These are phyloP conservation scores for Clitopilus passeckerianus DNA, from an alignment of 768 basidiomycete species.

Conservation along the genomic window DNA sequence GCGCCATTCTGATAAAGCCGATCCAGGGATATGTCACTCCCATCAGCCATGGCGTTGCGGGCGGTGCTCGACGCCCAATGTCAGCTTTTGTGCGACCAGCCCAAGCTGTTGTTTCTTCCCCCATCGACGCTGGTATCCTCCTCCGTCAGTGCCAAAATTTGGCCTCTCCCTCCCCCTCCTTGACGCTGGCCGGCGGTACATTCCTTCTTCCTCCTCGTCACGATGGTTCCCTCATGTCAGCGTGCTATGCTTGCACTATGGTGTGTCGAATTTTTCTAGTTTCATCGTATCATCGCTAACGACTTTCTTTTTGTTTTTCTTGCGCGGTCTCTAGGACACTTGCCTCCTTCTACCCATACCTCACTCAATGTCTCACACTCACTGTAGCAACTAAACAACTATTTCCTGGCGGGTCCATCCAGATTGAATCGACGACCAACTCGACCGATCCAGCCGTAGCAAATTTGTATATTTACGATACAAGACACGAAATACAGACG, in stretches of 20 bases:
- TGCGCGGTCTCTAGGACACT: neutral
- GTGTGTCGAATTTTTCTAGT: neutral
- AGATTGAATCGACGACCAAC: neutral
- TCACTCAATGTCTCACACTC: neutral
- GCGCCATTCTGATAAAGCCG: neutral
- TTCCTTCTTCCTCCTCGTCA: neutral
- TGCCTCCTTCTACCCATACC: neutral
- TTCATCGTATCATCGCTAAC: neutral
- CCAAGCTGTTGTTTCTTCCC: neutral
- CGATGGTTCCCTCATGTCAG: neutral
- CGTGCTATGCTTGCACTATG: neutral
- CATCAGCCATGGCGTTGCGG: neutral
- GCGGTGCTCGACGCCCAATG: neutral
- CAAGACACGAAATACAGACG: neutral
- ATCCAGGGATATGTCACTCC: neutral
- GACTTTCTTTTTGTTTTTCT: neutral
- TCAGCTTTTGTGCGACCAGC: neutral
- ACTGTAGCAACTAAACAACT: neutral
- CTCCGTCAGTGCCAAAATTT: neutral
- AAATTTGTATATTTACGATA: slow-evolving; percentile 5
- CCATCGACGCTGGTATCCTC: neutral
- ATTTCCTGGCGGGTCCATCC: neutral
- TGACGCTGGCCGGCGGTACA: neutral
- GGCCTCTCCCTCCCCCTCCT: neutral
- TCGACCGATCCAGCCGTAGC: neutral